A percentile compares a stretch with the other conserved stretches of the same genome.
These are phyloP conservation scores for Talaromyces sp. DNA, from an alignment of 2,329 filamentous ascomycete species.

Conservation along the genomic window DNA sequence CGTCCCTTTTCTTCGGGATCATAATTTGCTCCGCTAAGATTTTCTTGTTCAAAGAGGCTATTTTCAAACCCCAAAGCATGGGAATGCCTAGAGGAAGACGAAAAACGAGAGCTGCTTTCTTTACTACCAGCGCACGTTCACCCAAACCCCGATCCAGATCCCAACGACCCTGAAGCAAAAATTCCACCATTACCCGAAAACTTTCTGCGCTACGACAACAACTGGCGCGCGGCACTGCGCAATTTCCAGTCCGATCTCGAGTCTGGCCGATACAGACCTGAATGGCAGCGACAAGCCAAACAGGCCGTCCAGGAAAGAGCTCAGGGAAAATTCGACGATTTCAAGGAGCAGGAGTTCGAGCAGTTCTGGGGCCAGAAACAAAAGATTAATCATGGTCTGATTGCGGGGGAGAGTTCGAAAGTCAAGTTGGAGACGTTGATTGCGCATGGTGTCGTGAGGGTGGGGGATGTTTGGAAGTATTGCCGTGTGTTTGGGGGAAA, in stretches of 20 bases:
- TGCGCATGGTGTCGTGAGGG: conserved; percentile 33
- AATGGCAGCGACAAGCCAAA: conserved; percentile 55
- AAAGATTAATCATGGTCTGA: conserved; percentile 31
- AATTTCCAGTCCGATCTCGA: conserved; percentile 56
- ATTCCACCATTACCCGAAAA: conserved; percentile 39
- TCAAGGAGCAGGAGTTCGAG: conserved; percentile 55
- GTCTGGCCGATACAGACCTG: conserved; percentile 54
- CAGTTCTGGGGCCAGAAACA: conserved; percentile 58
- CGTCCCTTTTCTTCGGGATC: conserved; percentile 14
- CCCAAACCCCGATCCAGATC: conserved; percentile 28
- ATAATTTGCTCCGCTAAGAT: not conserved
- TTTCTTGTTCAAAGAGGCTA: conserved; percentile 32
- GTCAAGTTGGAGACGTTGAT: conserved; percentile 39
- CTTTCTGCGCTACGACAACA: conserved; percentile 45
- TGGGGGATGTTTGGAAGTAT: conserved; percentile 44
- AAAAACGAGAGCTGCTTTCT: conserved; percentile 40
- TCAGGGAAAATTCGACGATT: conserved; percentile 55
- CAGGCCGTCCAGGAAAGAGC: conserved; percentile 52
- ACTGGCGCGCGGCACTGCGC: conserved; percentile 53
- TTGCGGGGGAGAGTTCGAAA: conserved; percentile 42
- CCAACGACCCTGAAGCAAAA: conserved; percentile 29
- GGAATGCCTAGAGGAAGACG: conserved; percentile 40
- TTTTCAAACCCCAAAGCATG: conserved; percentile 41
- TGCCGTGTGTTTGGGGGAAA: conserved; percentile 27
- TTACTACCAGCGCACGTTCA: conserved; percentile 44